A percentile compares a stretch with the other conserved stretches of the same genome.
Evolutionary conservation across 768 basidiomycete genomes (phyloP).

Genomic region (Mycena filopes): DNA sequence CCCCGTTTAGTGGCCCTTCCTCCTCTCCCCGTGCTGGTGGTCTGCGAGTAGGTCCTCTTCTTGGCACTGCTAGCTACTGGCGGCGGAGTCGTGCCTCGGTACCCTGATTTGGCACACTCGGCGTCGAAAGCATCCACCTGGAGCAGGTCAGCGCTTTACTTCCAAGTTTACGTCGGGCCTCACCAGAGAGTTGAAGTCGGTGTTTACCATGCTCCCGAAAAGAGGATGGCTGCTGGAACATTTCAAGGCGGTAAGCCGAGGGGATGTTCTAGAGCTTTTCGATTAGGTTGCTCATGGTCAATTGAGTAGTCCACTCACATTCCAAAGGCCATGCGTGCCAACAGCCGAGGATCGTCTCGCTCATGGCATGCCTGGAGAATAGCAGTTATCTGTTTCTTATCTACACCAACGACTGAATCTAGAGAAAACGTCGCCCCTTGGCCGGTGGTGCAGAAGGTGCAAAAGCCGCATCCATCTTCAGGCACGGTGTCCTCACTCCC

Average conservation of each 20-base stretch:
- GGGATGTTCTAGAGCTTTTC: conserved; percentile 38
- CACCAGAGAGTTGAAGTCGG: conserved; percentile 53
- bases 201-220: conserved; percentile 55
- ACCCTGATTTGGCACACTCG: conserved; percentile 51
- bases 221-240: conserved; percentile 53
- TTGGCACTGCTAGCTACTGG: conserved; percentile 7
- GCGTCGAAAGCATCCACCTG: conserved; percentile 49
- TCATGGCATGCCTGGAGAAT: conserved; percentile 56
- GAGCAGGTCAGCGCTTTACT: neutral
- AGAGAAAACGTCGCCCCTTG: conserved; percentile 45
- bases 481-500: conserved; percentile 54
- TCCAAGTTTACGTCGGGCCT: no score
- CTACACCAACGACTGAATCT: conserved; percentile 32
- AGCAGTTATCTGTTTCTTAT: conserved; percentile 44
- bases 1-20: conserved; percentile 23
- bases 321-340: conserved; percentile 64
- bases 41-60: conserved; percentile 33
- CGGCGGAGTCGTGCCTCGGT: conserved; percentile 30
- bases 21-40: conserved; percentile 7
- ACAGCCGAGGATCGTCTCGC: conserved; percentile 58
- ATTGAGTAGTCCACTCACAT: conserved; percentile 36
- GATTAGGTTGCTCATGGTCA: neutral
- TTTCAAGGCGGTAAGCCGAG: conserved; percentile 53
- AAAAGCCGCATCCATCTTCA: conserved; percentile 51
- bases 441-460: conserved; percentile 55